Evolutionary conservation across 2,329 filamentous ascomycete genomes (phyloP).

Genomic region (Neofusicoccum ribis): DNA sequence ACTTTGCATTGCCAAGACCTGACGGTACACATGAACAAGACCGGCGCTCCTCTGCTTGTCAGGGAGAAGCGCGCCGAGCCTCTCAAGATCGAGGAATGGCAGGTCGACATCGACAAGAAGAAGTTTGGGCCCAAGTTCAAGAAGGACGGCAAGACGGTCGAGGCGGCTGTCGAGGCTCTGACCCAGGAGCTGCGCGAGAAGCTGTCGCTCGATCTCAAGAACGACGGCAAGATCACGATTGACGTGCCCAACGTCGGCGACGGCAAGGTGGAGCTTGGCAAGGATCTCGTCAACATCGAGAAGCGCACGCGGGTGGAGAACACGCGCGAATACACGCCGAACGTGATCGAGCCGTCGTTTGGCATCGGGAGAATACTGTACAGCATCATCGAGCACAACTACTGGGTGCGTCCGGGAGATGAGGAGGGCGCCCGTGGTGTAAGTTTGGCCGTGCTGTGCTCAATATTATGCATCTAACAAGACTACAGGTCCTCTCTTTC

Average conservation of each 20-base stretch:
- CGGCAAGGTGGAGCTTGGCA: constrained; percentile 76
- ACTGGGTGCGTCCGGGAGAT: constrained; percentile 85
- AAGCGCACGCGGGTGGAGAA: constrained; percentile 81
- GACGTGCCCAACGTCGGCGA: constrained; percentile 67
- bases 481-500: constrained; percentile 66
- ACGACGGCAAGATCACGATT: constrained; percentile 73
- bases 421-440: constrained; percentile 73
- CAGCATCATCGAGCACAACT: constrained; percentile 88
- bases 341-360: constrained; percentile 96
- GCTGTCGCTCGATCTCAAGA: constrained; percentile 70
- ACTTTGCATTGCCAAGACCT: constrained; percentile 55
- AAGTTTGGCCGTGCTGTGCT: constrained; percentile 46
- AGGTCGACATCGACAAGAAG: constrained; percentile 88
- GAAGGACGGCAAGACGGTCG: constrained; percentile 86
- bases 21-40: constrained; percentile 85
- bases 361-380: constrained; percentile 95
- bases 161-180: constrained; percentile 73
- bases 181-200: constrained; percentile 80
- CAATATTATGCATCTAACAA: constrained; percentile 4
- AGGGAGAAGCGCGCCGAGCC: constrained; percentile 79
- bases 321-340: constrained; percentile 86
- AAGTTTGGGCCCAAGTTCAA: constrained; percentile 94
- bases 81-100: constrained; percentile 79
- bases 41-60: constrained; percentile 79
- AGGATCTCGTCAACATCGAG: constrained; percentile 80